Percentiles rank a stretch among this genome's conserved stretches.
Evolutionary conservation across 2,329 filamentous ascomycete genomes (phyloP).

Genomic region (Penicillium sp.): DNA sequence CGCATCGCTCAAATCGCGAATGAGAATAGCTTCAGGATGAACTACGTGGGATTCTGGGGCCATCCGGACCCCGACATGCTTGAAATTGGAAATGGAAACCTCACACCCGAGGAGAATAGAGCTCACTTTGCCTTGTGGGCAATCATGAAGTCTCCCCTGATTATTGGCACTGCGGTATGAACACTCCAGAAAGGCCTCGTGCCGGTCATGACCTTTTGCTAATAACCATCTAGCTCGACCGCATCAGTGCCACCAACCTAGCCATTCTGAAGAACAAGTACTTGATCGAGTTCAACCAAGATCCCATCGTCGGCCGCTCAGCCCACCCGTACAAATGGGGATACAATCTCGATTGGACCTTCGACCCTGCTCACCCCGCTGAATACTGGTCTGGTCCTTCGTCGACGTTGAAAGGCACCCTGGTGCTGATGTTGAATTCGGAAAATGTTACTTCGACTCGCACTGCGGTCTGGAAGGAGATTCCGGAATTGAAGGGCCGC

Average conservation of each 20-base stretch:
- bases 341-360: conserved; percentile 39
- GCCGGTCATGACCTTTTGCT: not conserved
- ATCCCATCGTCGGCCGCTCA: conserved; percentile 44
- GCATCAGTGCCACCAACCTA: conserved; percentile 40
- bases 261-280: conserved; percentile 47
- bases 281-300: conserved; percentile 51
- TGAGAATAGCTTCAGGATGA: conserved; percentile 51
- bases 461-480: conserved; percentile 33
- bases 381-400: conserved; percentile 42
- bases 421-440: conserved; percentile 38
- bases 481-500: conserved; percentile 29
- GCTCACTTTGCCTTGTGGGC: conserved; percentile 58
- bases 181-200: not conserved
- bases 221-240: conserved; percentile 32
- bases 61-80: conserved; percentile 56
- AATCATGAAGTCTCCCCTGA: conserved; percentile 53
- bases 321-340: conserved; percentile 48
- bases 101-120: conserved; percentile 50
- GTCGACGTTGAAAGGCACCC: conserved; percentile 27
- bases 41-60: conserved; percentile 52
- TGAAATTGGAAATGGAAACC: conserved; percentile 54
- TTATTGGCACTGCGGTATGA: conserved; percentile 48
- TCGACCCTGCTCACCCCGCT: conserved; percentile 35
- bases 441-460: conserved; percentile 26
- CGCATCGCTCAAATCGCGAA: conserved; percentile 50